A percentile compares a stretch with the other conserved stretches of the same genome.
Evolutionary conservation across 352 stramenopile species (phyloP).

Genomic region (Halophytophthora batemanensis): DNA sequence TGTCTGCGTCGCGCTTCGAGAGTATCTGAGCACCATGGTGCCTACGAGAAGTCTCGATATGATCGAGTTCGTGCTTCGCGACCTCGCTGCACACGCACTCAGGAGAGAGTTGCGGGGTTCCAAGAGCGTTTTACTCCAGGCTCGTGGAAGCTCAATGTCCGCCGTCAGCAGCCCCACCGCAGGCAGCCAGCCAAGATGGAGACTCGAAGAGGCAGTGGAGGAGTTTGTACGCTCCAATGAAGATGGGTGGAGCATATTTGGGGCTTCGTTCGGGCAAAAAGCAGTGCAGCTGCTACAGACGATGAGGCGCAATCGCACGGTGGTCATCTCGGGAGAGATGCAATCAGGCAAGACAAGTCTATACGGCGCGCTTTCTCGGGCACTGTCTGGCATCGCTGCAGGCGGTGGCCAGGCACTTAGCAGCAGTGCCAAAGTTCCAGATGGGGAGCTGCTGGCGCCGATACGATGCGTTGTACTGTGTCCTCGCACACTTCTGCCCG

Average conservation of each 20-base stretch:
- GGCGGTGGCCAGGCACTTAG: background rate
- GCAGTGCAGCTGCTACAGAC: conserved; percentile 41
- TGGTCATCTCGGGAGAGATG: conserved; percentile 39
- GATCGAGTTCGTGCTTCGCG: conserved; percentile 41
- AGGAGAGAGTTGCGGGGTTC: conserved; percentile 21
- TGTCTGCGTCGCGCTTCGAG: conserved; percentile 38
- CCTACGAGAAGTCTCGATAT: conserved; percentile 21
- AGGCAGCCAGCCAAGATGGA: background rate
- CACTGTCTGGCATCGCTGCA: conserved; percentile 17
- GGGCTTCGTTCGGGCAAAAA: conserved; percentile 35
- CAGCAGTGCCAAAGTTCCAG: background rate
- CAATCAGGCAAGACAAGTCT: conserved; percentile 57
- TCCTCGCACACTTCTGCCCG: conserved; percentile 33
- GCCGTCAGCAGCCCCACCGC: background rate
- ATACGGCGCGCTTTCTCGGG: conserved; percentile 34
- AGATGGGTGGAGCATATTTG: conserved; percentile 27
- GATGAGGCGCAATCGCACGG: conserved; percentile 21
- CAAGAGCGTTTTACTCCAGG: conserved; percentile 13
- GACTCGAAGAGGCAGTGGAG: conserved; percentile 35
- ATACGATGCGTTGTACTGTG: conserved; percentile 36
- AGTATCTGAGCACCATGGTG: conserved; percentile 19
- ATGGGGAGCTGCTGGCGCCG: conserved; percentile 6
- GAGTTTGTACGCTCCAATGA: conserved; percentile 17
- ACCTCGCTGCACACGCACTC: conserved; percentile 29
- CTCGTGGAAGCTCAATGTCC: conserved; percentile 2